phyloP scores from a whole-genome alignment of 768 basidiomycete species.

The Leccinum incarnatum region DNA sequence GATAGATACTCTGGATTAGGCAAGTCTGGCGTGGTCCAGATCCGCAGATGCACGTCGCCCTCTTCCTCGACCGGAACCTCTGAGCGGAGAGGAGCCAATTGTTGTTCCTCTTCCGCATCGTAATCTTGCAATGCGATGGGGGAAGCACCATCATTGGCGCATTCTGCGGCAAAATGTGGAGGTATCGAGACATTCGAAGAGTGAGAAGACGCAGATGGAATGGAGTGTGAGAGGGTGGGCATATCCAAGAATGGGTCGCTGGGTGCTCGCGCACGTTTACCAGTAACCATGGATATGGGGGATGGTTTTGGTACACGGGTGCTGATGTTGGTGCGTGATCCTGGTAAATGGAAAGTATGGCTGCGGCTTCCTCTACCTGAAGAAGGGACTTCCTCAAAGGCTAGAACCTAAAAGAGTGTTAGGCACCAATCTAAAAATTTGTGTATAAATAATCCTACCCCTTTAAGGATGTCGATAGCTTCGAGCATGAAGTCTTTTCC shows the following conservation, averaged over 20 bases:
- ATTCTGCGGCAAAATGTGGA: slow-evolving; percentile 32
- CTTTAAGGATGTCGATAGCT: slow-evolving; percentile 86
- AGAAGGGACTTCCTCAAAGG: slow-evolving; percentile 66
- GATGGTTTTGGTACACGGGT: slow-evolving; percentile 35
- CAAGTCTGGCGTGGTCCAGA: slow-evolving; percentile 82
- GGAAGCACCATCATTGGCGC: slow-evolving; percentile 41
- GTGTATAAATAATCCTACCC: slow-evolving; percentile 48
- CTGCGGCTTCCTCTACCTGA: slow-evolving; percentile 29
- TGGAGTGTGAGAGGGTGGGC: slow-evolving; percentile 54
- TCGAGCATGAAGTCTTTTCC: slow-evolving; percentile 95
- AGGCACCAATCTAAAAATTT: not conserved
- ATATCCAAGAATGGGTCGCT: slow-evolving; percentile 82
- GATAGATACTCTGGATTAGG: slow-evolving; percentile 68
- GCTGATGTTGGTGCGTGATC: slow-evolving; percentile 41
- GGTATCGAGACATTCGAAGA: slow-evolving; percentile 34
- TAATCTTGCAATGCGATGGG: slow-evolving; percentile 34
- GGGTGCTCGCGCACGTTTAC: slow-evolving; percentile 68
- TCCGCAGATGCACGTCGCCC: slow-evolving; percentile 58
- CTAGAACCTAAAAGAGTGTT: slow-evolving; percentile 45
- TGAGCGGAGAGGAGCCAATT: slow-evolving; percentile 32
- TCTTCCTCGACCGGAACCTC: slow-evolving; percentile 32
- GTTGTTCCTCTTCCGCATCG: slow-evolving; percentile 33
- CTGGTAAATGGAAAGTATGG: slow-evolving; percentile 38
- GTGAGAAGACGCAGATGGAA: slow-evolving; percentile 53
- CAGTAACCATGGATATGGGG: slow-evolving; percentile 41